A percentile compares a stretch with the other conserved stretches of the same genome.
phyloP scores from a whole-genome alignment of 2,329 filamentous ascomycete genomes.

The Stemphylium vesicarium region DNA sequence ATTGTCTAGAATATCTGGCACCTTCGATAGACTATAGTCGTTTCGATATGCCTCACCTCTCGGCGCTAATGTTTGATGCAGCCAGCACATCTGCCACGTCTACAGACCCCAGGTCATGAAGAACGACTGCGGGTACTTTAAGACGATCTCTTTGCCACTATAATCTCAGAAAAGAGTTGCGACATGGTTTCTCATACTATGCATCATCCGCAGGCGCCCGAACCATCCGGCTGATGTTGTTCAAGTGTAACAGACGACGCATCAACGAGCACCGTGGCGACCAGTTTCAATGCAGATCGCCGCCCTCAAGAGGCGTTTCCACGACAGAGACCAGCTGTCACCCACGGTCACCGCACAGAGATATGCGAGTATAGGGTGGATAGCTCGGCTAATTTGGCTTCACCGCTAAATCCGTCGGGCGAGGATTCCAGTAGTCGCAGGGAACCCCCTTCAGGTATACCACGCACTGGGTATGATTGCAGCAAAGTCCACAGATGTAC shows the following conservation, averaged over 20 bases:
- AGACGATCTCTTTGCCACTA: constrained; percentile 40
- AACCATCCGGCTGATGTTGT: constrained; percentile 2
- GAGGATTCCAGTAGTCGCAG: constrained; percentile 21
- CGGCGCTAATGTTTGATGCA: constrained; percentile 7
- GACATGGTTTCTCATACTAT: constrained; percentile 7
- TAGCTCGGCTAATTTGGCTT: constrained; percentile 13
- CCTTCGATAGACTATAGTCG: constrained; percentile 5
- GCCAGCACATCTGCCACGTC: constrained; percentile 33
- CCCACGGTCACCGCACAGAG: constrained; percentile 9
- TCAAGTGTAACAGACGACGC: constrained; percentile 6
- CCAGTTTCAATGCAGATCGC: constrained; percentile 21
- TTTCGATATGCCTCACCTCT: constrained; percentile 15
- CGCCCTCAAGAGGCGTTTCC: constrained; percentile 12
- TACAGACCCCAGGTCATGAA: constrained; percentile 7
- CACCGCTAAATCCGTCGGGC: constrained; percentile 17
- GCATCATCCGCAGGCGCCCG: constrained; percentile 1
- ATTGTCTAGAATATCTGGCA: constrained; percentile 10
- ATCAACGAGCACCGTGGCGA: constrained; percentile 18
- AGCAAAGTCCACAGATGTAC: constrained; percentile 10
- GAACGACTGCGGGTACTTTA: constrained; percentile 16
- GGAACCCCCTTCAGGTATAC: constrained; percentile 22
- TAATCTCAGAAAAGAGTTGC: constrained; percentile 1
- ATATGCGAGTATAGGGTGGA: constrained; percentile 12
- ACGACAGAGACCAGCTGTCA: constrained; percentile 7
- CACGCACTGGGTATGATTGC: constrained; percentile 25